Base-by-base conservation (phyloP, 495 filamentous ascomycete genomes). In the Entonaema liquescens region DNA sequence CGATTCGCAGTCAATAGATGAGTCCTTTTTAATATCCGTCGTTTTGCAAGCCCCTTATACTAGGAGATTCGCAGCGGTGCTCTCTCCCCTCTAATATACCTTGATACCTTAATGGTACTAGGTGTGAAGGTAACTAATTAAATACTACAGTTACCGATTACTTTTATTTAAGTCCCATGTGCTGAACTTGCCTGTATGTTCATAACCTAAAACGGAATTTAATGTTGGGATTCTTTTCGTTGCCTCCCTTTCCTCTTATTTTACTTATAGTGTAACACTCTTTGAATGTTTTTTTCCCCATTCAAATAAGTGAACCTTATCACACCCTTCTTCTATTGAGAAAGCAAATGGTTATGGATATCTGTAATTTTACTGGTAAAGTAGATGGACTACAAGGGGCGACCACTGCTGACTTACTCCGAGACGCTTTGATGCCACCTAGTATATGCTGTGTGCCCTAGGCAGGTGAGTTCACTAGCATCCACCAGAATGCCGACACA, bases 1-100 rank as follows among this genome's bases (percentile, higher is more conserved):
- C 29, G 56, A 44, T 59, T n/a, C 1, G 15, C 56, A 44, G 19
- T 44, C 33, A 40, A 29, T 59, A 59, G 29, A 59, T 17, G 26
- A 56, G n/a, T 56, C 29, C 29, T 35, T 56, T 56, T 35, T 31
- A 56, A 35, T 33, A 56, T 33, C 7, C 42, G 42, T 8, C 42
- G 23, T 47, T 47, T 47, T 47, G 42, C 42, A 47, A 21, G 42
- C 17, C 19, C 19, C 19, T 53, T 12, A 25, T 15, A 29, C 50
- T 28, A 53, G 23, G 25, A 12, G 11, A 29, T 29, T 5, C 23
- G 42, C 11, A 47, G 8, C 42, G 8, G 19, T 47, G 21, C 8
- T 19, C 42, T 47, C 19, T 23, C 9, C 42, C 42, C 42, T 47
- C 11, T 9, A 47, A 47, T 47, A 53, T 53, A 29, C 26, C 31